A percentile compares a stretch with the other conserved stretches of the same genome.
Conservation (phyloP, 805 yeast species). For the Schwanniomyces vanrijiae region DNA sequence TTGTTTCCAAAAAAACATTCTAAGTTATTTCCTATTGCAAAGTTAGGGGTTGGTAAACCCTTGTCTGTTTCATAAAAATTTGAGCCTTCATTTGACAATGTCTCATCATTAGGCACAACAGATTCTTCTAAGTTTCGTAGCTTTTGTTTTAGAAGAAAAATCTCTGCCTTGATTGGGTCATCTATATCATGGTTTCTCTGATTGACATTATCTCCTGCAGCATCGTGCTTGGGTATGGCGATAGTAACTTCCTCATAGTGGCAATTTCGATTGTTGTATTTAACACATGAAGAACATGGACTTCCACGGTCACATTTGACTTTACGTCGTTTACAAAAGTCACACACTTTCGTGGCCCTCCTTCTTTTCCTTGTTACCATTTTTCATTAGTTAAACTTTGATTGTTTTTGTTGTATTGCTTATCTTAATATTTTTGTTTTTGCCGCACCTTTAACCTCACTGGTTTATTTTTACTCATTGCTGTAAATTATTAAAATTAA, state of each 20-base stretch:
- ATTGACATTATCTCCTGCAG: background rate
- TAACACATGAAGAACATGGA: conserved; percentile 37
- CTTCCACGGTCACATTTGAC: conserved; percentile 37
- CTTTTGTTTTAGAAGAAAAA: conserved; percentile 12
- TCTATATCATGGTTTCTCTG: background rate
- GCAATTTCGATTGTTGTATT: conserved; percentile 29
- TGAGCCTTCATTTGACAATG: background rate
- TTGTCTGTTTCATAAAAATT: background rate
- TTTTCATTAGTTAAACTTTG: background rate
- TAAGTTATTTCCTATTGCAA: background rate
- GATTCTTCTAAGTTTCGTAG: conserved; percentile 13
- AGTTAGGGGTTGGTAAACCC: background rate
- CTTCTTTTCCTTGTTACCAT: conserved; percentile 16
- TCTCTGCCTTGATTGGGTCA: conserved; percentile 10
- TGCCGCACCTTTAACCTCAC: background rate
- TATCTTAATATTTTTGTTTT: background rate
- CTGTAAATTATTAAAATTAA: background rate
- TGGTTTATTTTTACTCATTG: background rate
- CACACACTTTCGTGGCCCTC: conserved; percentile 35
- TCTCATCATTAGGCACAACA: conserved; percentile 1
- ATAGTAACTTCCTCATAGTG: conserved; percentile 4
- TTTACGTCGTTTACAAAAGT: conserved; percentile 35
- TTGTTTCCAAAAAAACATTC: conserved; percentile 4
- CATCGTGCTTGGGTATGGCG: background rate
- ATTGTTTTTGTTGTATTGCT: background rate